A percentile compares a stretch with the other conserved stretches of the same genome.
These are phyloP conservation scores for Alternaria tenuissima DNA, from an alignment of 2,329 filamentous ascomycete species.

Conservation along the genomic window DNA sequence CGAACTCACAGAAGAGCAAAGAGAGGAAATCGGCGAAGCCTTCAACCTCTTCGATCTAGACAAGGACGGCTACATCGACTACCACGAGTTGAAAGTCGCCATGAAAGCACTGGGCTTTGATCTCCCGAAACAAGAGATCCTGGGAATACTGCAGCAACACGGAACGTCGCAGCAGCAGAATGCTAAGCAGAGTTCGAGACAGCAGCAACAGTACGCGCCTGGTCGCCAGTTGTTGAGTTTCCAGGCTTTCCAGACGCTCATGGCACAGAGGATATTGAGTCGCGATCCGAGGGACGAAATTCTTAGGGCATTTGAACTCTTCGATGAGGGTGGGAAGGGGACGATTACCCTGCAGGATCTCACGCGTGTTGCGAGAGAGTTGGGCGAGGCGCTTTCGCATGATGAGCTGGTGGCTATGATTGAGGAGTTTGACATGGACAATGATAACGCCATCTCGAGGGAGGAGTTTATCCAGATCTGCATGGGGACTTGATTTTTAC, in stretches of 20 bases:
- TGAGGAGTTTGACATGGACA: slow-evolving; percentile 95
- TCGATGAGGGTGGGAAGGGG: slow-evolving; percentile 92
- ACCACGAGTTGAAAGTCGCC: slow-evolving; percentile 97
- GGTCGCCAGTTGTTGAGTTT: slow-evolving; percentile 74
- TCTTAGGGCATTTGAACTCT: slow-evolving; percentile 87
- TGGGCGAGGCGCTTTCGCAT: slow-evolving; percentile 92
- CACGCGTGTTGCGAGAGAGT: slow-evolving; percentile 83
- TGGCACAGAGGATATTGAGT: slow-evolving; percentile 80
- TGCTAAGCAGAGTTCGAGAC: slow-evolving; percentile 5
- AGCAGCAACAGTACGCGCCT: slow-evolving; percentile 33
- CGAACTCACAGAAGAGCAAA: slow-evolving; percentile 82
- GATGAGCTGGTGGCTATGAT: slow-evolving; percentile 96
- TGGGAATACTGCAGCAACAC: slow-evolving; percentile 80
- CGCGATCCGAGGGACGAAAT: slow-evolving; percentile 93
- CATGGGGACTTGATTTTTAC: slow-evolving; percentile 50
- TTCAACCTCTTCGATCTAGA: slow-evolving; percentile 97
- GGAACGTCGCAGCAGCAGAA: slow-evolving; percentile 55
- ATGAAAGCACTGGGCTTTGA: slow-evolving; percentile 96
- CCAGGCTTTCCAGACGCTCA: slow-evolving; percentile 74
- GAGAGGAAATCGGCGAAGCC: slow-evolving; percentile 94
- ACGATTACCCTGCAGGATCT: slow-evolving; percentile 90
- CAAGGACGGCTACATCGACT: slow-evolving; percentile 92
- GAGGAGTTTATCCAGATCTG: slow-evolving; percentile 74
- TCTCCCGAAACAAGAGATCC: slow-evolving; percentile 83
- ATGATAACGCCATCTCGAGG: slow-evolving; percentile 76